A percentile compares a stretch with the other conserved stretches of the same genome.
phyloP scores from a whole-genome alignment of 148 eudicot species.

The Rhododendron williamsianum region DNA sequence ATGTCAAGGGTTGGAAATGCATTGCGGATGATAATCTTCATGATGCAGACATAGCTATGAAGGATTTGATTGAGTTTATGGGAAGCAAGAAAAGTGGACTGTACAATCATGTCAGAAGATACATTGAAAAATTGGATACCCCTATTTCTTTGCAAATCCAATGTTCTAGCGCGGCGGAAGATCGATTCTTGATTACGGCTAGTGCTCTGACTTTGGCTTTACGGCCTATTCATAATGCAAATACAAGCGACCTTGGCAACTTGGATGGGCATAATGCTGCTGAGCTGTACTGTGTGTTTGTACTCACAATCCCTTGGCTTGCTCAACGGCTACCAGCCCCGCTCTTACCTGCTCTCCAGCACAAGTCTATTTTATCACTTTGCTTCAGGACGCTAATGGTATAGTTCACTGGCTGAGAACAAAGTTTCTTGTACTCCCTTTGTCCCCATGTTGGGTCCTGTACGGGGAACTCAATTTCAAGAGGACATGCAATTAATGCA shows the following conservation, averaged over 20 bases:
- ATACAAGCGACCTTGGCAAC: slow-evolving; percentile 22
- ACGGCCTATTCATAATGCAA: slow-evolving; percentile 61
- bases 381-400: slow-evolving; percentile 83
- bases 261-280: slow-evolving; percentile 46
- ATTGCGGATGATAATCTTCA: slow-evolving; percentile 32
- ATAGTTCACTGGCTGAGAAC: slow-evolving; percentile 25
- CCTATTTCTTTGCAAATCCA: slow-evolving; percentile 32
- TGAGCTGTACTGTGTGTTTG: slow-evolving; percentile 55
- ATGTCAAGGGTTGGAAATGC: slow-evolving; percentile 72
- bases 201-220: slow-evolving; percentile 76
- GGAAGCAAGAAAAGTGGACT: slow-evolving; percentile 63
- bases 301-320: slow-evolving; percentile 84
- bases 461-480: background rate
- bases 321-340: slow-evolving; percentile 69
- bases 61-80: slow-evolving; percentile 51
- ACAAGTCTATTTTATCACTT: slow-evolving; percentile 60
- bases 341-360: slow-evolving; percentile 74
- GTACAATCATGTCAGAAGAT: slow-evolving; percentile 62
- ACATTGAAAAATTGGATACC: slow-evolving; percentile 47
- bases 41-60: slow-evolving; percentile 58
- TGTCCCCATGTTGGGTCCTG: background rate
- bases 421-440: background rate
- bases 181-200: slow-evolving; percentile 68
- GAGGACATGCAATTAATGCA: background rate
- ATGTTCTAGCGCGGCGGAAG: slow-evolving; percentile 44